These are phyloP conservation scores for Leucaena leucocephala DNA, from an alignment of 306 rosid genomes.

Conservation along the genomic window DNA sequence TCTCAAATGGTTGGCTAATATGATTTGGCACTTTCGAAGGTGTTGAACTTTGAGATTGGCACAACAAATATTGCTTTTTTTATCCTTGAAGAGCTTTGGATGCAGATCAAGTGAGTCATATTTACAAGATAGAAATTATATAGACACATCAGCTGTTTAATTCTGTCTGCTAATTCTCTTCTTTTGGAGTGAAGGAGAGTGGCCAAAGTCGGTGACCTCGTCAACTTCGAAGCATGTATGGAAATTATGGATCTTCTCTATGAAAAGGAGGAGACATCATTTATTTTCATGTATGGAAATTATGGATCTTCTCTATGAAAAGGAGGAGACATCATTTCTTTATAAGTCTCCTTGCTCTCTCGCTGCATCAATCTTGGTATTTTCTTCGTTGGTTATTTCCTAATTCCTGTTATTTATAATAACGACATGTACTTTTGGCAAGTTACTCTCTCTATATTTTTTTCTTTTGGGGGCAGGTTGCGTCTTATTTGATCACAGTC, in stretches of 20 bases:
- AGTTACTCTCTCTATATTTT: constrained; percentile 21
- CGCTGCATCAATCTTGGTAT: constrained; percentile 85
- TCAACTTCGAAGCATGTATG: constrained; percentile 76
- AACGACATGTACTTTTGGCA: not conserved
- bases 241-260: constrained; percentile 89
- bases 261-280: constrained; percentile 71
- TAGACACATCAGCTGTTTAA: constrained; percentile 14
- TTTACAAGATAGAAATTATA: constrained; percentile 1
- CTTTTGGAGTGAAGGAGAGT: constrained; percentile 59
- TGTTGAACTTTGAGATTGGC: constrained; percentile 82
- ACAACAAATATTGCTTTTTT: constrained; percentile 61
- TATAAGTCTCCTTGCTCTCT: constrained; percentile 59
- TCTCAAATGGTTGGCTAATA: constrained; percentile 26
- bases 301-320: constrained; percentile 89
- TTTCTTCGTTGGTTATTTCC: constrained; percentile 11
- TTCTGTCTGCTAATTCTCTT: constrained; percentile 10
- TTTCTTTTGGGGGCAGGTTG: constrained; percentile 50
- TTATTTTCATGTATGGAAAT: constrained; percentile 70
- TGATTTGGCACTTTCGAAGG: constrained; percentile 48
- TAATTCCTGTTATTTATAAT: not conserved
- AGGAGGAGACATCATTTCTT: constrained; percentile 61
- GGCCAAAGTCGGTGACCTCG: constrained; percentile 76
- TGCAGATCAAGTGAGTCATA: constrained; percentile 63
- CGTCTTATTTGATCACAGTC: constrained; percentile 71
- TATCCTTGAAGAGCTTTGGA: constrained; percentile 72